A percentile compares a stretch with the other conserved stretches of the same genome.
Evolutionary conservation across 2,329 filamentous ascomycete species (phyloP).

Genomic region (Botrytis fabae): DNA sequence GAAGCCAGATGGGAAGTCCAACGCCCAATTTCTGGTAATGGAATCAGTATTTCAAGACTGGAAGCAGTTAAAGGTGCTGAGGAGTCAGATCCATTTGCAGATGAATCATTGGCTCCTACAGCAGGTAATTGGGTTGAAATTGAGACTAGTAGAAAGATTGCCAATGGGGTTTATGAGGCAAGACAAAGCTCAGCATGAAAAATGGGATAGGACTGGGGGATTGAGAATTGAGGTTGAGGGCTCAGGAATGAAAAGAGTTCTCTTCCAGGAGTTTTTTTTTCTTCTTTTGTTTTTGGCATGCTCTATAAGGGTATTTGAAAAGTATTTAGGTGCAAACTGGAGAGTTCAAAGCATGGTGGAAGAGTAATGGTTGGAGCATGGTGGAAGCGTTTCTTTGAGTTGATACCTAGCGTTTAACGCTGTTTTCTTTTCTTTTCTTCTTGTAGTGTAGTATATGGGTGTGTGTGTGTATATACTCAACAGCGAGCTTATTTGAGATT

Average conservation of each 20-base stretch:
- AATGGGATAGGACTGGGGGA: neutral
- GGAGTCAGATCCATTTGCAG: slow-evolving; percentile 66
- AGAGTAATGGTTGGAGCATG: slow-evolving; percentile 14
- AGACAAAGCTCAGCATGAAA: neutral
- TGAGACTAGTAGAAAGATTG: slow-evolving; percentile 64
- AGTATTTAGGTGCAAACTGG: slow-evolving; percentile 5
- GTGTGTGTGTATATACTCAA: neutral
- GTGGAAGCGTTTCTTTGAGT: neutral
- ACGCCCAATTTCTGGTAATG: slow-evolving; percentile 52
- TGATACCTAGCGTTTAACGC: slow-evolving; percentile 18
- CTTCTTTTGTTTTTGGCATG: neutral
- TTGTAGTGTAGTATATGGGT: neutral
- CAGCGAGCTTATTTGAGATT: neutral
- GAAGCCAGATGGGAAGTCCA: slow-evolving; percentile 80
- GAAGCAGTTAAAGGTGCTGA: slow-evolving; percentile 55
- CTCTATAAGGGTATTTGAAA: neutral
- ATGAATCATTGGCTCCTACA: slow-evolving; percentile 48
- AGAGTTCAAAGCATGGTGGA: neutral
- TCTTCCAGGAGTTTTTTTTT: neutral
- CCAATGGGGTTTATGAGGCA: slow-evolving; percentile 72
- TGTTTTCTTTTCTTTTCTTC: neutral
- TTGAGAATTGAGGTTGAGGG: neutral
- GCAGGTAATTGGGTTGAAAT: slow-evolving; percentile 63
- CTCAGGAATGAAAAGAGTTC: neutral
- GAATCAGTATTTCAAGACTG: slow-evolving; percentile 63